A percentile compares a stretch with the other conserved stretches of the same genome.
Evolutionary conservation across 345 rosid genomes (phyloP).

Genomic region (Eucalyptus rudis): DNA sequence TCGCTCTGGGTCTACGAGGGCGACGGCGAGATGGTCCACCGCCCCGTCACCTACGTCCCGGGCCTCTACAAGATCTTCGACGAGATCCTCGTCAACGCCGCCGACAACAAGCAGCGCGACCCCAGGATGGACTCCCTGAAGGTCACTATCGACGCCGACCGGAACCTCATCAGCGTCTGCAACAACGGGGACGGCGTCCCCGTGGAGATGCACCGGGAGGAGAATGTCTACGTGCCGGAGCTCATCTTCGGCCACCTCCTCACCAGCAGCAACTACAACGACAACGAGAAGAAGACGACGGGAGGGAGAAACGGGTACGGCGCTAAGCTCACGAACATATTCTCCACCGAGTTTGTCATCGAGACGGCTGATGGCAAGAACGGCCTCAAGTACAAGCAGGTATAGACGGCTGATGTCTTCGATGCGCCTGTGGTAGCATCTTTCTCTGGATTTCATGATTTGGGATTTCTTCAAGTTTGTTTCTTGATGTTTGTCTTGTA

Average conservation of each 20-base stretch:
- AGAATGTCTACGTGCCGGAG: constrained; percentile 84
- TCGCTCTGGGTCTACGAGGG: constrained; percentile 75
- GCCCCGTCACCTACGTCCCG: constrained; percentile 66
- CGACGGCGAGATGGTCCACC: constrained; percentile 57
- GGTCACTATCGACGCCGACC: constrained; percentile 60
- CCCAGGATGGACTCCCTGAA: constrained; percentile 63
- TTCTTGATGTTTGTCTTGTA: no score
- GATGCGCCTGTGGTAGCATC: rapidly evolving
- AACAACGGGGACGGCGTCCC: constrained; percentile 93
- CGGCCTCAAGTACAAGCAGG: constrained; percentile 85
- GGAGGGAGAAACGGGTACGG: constrained; percentile 97
- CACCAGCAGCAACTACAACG: constrained; percentile 86
- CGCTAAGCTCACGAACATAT: constrained; percentile 88
- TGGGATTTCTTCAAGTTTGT: no score
- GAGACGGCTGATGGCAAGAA: constrained; percentile 90
- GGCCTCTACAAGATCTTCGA: constrained; percentile 97
- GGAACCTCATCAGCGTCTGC: constrained; percentile 59
- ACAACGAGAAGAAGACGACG: constrained; percentile 77
- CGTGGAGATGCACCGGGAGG: constrained; percentile 89
- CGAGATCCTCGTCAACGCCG: constrained; percentile 91
- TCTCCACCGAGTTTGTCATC: constrained; percentile 72
- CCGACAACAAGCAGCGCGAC: constrained; percentile 89
- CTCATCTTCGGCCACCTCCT: constrained; percentile 87
- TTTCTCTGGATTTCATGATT: rapidly evolving
- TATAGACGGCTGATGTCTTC: neutral